Evolutionary conservation across 106 monocot genomes (phyloP).

Genomic region (Ottelia alismoides): DNA sequence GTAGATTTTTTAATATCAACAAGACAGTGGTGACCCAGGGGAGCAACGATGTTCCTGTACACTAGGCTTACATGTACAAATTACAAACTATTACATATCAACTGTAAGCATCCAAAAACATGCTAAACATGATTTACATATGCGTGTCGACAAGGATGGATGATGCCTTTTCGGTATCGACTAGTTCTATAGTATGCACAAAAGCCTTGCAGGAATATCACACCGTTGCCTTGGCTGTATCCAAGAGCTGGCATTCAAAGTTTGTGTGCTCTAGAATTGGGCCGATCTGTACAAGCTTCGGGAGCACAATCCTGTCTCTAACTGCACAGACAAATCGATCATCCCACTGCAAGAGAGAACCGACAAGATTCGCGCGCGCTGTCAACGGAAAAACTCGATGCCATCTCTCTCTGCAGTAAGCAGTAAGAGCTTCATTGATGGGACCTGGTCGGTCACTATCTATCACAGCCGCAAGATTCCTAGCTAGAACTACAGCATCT

Average conservation of each 20-base stretch:
- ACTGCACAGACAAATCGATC: slow-evolving; percentile 57
- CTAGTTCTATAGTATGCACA: too few species aligned
- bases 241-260: slow-evolving; percentile 59
- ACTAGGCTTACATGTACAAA: too few species aligned
- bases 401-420: slow-evolving; percentile 63
- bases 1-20: too few species aligned
- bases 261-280: slow-evolving; percentile 82
- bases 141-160: too few species aligned
- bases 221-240: too few species aligned
- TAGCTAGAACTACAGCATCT: slow-evolving; percentile 58
- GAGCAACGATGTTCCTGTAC: too few species aligned
- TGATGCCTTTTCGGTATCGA: too few species aligned
- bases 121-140: too few species aligned
- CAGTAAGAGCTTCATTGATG: slow-evolving; percentile 35
- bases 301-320: slow-evolving; percentile 50
- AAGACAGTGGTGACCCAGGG: too few species aligned
- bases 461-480: slow-evolving; percentile 34
- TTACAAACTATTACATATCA: too few species aligned
- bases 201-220: too few species aligned
- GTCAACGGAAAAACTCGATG: slow-evolving; percentile 58
- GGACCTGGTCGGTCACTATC: slow-evolving; percentile 1
- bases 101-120: too few species aligned
- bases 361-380: slow-evolving; percentile 55
- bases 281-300: slow-evolving; percentile 64
- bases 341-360: slow-evolving; percentile 73